Conservation (phyloP, 2,329 filamentous ascomycete species). For the Orbilia ellipsospora region DNA sequence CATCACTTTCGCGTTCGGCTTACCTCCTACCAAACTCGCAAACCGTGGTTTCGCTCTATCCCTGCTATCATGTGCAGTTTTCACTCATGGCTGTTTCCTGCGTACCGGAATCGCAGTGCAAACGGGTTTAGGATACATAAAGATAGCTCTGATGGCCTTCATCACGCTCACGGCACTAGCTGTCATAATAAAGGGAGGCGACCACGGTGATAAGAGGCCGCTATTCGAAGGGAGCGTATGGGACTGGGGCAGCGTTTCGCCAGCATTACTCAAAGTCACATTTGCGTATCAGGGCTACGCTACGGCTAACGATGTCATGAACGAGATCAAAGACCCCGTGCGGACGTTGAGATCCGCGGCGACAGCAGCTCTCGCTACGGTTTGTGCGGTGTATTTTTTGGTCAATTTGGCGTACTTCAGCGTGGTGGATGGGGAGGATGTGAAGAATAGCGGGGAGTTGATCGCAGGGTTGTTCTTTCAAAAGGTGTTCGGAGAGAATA, state of each 20-base stretch:
- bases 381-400: constrained; percentile 74
- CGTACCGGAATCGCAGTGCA: constrained; percentile 69
- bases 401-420: constrained; percentile 74
- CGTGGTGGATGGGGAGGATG: constrained; percentile 74
- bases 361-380: constrained; percentile 70
- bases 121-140: constrained; percentile 72
- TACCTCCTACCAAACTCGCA: constrained; percentile 56
- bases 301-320: constrained; percentile 77
- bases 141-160: constrained; percentile 70
- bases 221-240: constrained; percentile 68
- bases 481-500: constrained; percentile 69
- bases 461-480: constrained; percentile 77
- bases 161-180: constrained; percentile 73
- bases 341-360: constrained; percentile 73
- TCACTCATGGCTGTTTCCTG: constrained; percentile 68
- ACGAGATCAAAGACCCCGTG: constrained; percentile 76
- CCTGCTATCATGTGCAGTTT: constrained; percentile 69
- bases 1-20: constrained; percentile 66
- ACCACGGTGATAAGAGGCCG: constrained; percentile 65
- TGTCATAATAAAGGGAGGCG: constrained; percentile 65
- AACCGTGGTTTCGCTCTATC: constrained; percentile 70
- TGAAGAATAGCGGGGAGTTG: constrained; percentile 74
- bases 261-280: constrained; percentile 75
- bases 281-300: constrained; percentile 76
- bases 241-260: constrained; percentile 75